A percentile compares a stretch with the other conserved stretches of the same genome.
Conservation (phyloP, 2,329 filamentous ascomycete species). For the Cordyceps javanica region DNA sequence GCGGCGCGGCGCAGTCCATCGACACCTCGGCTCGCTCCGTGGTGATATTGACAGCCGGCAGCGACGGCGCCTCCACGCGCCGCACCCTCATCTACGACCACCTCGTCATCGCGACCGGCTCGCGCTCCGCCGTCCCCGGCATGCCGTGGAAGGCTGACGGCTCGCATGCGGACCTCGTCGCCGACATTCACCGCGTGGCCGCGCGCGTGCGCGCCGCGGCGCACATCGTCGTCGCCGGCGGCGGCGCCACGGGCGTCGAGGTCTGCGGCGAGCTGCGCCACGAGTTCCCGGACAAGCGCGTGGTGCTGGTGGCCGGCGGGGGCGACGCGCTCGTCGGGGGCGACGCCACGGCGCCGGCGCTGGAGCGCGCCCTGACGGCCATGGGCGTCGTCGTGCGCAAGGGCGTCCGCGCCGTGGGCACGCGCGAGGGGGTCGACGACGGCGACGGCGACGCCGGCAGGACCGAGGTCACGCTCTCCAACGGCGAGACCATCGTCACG, state of each 20-base stretch:
- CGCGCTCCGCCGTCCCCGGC: constrained; percentile 32
- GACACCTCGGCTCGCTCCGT: constrained; percentile 31
- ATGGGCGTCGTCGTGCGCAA: constrained; percentile 45
- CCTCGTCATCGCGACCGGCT: constrained; percentile 52
- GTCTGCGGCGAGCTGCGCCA: constrained; percentile 47
- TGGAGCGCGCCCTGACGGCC: constrained; percentile 43
- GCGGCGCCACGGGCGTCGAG: constrained; percentile 51
- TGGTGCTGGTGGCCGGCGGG: constrained; percentile 40
- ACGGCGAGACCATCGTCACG: constrained; percentile 41
- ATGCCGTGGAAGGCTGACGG: constrained; percentile 48
- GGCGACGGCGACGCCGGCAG: constrained; percentile 43
- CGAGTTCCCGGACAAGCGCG: constrained; percentile 43
- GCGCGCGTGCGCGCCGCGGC: constrained; percentile 37
- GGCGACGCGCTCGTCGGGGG: constrained; percentile 36
- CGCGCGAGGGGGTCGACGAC: constrained; percentile 31
- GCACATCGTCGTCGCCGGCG: constrained; percentile 51
- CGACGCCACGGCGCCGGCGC: constrained; percentile 36
- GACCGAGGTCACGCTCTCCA: constrained; percentile 41
- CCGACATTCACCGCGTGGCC: constrained; percentile 34
- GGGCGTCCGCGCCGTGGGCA: constrained; percentile 33
- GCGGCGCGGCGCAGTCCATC: constrained; percentile 41
- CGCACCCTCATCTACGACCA: constrained; percentile 43
- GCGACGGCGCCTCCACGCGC: constrained; percentile 18
- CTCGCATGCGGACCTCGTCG: constrained; percentile 38
- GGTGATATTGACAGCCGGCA: constrained; percentile 22